phyloP scores from a whole-genome alignment of 768 basidiomycete genomes.

The Tricholoma terreum region DNA sequence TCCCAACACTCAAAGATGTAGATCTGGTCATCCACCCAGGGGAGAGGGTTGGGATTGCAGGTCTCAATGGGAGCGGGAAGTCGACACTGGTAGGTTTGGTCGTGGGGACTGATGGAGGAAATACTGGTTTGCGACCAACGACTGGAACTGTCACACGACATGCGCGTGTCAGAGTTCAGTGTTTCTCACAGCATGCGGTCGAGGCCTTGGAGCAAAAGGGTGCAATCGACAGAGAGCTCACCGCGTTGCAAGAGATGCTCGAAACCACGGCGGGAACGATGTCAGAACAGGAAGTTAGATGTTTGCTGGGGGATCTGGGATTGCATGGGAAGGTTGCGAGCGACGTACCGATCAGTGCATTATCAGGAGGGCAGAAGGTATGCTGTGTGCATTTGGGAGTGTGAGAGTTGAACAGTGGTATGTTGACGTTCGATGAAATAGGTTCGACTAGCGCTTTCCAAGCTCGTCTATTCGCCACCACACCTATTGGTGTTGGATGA shows the following conservation, averaged over 20 bases:
- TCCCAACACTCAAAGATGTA: conserved; percentile 15
- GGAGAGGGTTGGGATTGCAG: conserved; percentile 23
- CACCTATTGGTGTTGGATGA: conserved; percentile 57
- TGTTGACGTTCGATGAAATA: conserved; percentile 16
- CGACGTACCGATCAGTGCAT: conserved; percentile 37
- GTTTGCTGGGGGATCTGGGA: conserved; percentile 41
- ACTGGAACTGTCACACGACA: conserved; percentile 51
- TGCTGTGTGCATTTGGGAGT: not conserved
- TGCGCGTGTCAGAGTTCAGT: conserved; percentile 51
- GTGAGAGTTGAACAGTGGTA: not conserved
- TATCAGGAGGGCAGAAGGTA: conserved; percentile 59
- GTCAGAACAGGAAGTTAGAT: conserved; percentile 37
- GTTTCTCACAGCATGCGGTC: conserved; percentile 62
- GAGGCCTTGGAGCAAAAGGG: conserved; percentile 39
- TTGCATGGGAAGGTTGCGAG: conserved; percentile 41
- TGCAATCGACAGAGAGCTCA: conserved; percentile 21
- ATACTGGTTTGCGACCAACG: conserved; percentile 31
- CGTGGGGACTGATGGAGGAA: conserved; percentile 5
- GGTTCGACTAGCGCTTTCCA: conserved; percentile 58
- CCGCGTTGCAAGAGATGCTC: conserved; percentile 18
- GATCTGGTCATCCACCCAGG: conserved; percentile 24
- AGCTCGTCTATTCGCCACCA: conserved; percentile 51
- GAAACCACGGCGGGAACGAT: conserved; percentile 17
- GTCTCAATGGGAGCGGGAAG: conserved; percentile 44
- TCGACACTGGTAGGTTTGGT: conserved; percentile 36